Evolutionary conservation across 441 rosid species (phyloP), one percentile per base, ranked within the genome.

Genomic region (Mallotus repandus): DNA sequence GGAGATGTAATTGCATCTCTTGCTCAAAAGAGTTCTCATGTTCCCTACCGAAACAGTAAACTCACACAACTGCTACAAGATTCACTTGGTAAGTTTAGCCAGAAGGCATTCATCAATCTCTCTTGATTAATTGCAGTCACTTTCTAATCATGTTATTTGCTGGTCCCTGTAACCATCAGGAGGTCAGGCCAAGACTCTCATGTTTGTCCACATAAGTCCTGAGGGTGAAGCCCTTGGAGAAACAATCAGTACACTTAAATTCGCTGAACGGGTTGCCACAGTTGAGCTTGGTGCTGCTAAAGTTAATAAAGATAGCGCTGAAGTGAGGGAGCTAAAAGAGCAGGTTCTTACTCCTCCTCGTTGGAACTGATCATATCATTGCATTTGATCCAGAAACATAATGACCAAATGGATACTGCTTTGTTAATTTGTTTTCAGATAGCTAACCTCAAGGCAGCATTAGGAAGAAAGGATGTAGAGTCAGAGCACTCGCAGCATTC

Each of bases 191-290:
- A 93, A 93, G 84, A 89, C 97, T 15, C 87, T 93, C 57, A 93
- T 93, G 98, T 93, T 93, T 81, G 96, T 93, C 49, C 98, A 93
- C 83, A 82, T 91, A 67, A 93, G 98, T 78, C 97, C 98, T n/a
- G 98, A 91, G 74, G 78, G 79, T 63, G 91, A 91, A 70, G 97
- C 98, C 74, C 68, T 82, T 63, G 91, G 94, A 29, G 98, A 93
- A 82, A 89, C 98, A 53, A 83, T 93, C 73, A 91, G 98, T 70
- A 93, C 98, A 19, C 85, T 93, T 35, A 93, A 93, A 81, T 93
- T 93, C 79, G 97, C 98, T 38, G 98, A 93, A 80, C 83, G 98
- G 59, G 97, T 93, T 55, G 92, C 96, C 55, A 89, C 96, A 4
- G 94, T 93, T 74, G 98, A 93, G 81, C 90, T 93, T 19, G 98